phyloP scores from a whole-genome alignment of 139 green algal genomes.

The Eudorina sp. region DNA sequence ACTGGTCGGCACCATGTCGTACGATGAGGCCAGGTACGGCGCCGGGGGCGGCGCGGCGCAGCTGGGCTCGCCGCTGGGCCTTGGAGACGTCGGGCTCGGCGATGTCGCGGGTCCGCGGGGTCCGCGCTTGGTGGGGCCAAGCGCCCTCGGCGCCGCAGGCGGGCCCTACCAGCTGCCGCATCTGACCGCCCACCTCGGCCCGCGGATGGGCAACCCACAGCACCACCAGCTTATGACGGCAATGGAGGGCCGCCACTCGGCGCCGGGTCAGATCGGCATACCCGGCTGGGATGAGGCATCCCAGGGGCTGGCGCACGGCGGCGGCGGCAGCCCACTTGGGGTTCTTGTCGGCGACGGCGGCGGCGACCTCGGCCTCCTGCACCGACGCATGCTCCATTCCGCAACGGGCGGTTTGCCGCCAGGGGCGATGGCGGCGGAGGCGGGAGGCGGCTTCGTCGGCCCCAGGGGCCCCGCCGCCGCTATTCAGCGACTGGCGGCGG shows the following conservation, averaged over 20 bases:
- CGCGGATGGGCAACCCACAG: too few relatives aligned
- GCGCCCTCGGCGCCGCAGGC: too few relatives aligned
- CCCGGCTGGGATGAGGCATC: slow-evolving; percentile 8
- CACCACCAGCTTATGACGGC: background rate
- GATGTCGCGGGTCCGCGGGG: background rate
- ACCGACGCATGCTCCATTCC: background rate
- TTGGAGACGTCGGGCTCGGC: too few relatives aligned
- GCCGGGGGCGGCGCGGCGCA: background rate
- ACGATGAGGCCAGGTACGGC: slow-evolving; percentile 6
- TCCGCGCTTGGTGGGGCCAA: background rate
- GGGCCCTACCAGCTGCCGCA: background rate
- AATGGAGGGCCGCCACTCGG: background rate
- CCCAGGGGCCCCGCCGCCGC: too few relatives aligned
- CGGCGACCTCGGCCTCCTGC: background rate
- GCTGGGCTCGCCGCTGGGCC: background rate
- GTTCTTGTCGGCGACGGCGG: background rate
- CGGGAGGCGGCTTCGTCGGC: background rate
- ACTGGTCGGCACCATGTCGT: background rate
- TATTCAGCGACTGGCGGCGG: background rate
- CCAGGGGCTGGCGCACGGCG: background rate
- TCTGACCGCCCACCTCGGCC: background rate
- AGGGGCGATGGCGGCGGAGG: too few relatives aligned
- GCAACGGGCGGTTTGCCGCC: background rate
- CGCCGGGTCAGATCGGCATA: slow-evolving; percentile 2
- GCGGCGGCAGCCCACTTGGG: background rate